Base-by-base conservation (phyloP, 805 yeast genomes). In the Blastobotrys americana region DNA sequence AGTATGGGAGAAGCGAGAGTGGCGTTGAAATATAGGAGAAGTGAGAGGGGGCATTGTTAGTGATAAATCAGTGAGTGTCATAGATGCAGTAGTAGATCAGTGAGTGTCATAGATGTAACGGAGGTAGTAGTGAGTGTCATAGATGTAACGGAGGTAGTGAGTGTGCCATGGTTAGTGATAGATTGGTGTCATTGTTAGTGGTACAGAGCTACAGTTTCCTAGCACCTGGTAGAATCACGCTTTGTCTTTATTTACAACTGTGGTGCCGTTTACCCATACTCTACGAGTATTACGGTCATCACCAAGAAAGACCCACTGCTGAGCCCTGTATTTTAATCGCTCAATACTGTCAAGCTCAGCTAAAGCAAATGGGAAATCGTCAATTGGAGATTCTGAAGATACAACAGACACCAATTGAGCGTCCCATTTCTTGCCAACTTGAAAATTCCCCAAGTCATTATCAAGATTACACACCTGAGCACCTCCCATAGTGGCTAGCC, bases 251-350 rank as follows among this genome's bases (percentile, higher is more conserved):
- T 70, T 65, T 5, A 76, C 66, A 20, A 84, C 90, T 44, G 66
- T 57, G 50, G 73, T 64, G 6, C 97, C 97, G 56, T 80, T 77
- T 34, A 89, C 89, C 84, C 85, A 93, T 13, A 90, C 96, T 43
- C 71, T 71, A 4, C 67, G 57, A 27, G 90, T 79, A 60, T 93
- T 93, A 58, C 97, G 74, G 61, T 93, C 97, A 64, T 93, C 98
- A 16, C 97, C 97, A 47, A 78, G 76, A 61, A 87, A 93, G 5
- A 90, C 68, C 98, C 98, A 93, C 62, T 87, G 88, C 48, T 84
- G 84, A 3, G 88, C 61, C 43, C 85, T 57, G 56, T 82, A 77
- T 22, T 67, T 68, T 59, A 80, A 69, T 48, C 70, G 73, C 35
- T 59, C 65, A 4, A n/a, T 34, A 2, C 71, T 74, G 58, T 87